Evolutionary conservation across 73 alveolate genomes (phyloP).

Genomic region (Paramecium biaurelia): DNA sequence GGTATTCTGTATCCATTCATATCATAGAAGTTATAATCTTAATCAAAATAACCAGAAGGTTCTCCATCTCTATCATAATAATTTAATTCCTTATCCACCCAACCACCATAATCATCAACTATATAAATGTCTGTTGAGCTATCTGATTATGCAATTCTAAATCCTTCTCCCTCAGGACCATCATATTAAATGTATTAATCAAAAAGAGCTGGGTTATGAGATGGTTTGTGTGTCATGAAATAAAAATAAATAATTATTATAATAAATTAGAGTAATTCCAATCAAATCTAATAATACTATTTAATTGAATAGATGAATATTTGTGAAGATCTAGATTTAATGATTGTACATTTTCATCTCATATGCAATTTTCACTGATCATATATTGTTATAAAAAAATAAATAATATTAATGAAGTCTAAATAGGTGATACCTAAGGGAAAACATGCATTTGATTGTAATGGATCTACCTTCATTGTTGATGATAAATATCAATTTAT

Average conservation of each 20-base stretch:
- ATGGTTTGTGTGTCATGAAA: not conserved
- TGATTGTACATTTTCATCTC: not conserved
- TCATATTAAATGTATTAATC: not conserved
- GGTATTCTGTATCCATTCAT: not conserved
- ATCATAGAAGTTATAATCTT: constrained; percentile 29
- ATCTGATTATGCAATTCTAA: not conserved
- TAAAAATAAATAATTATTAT: not conserved
- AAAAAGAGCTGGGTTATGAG: not conserved
- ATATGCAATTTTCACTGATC: not conserved
- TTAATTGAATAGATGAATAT: not conserved
- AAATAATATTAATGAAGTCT: not conserved
- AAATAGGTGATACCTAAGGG: constrained; percentile 51
- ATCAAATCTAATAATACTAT: not conserved
- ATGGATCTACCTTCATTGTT: constrained; percentile 65
- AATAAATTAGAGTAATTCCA: not conserved
- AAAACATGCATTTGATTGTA: constrained; percentile 54
- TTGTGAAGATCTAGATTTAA: not conserved
- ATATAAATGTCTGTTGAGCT: not conserved
- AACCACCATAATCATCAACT: constrained; percentile 38
- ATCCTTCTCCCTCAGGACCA: constrained; percentile 43
- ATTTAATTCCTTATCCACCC: constrained; percentile 34
- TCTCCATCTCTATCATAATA: constrained; percentile 31
- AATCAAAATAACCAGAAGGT: constrained; percentile 3
- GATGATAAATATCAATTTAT: constrained; percentile 68
- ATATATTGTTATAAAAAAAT: not conserved